Base-by-base conservation (phyloP, 1,139 yeast genomes). In the Yamadazyma membranifaciens region DNA sequence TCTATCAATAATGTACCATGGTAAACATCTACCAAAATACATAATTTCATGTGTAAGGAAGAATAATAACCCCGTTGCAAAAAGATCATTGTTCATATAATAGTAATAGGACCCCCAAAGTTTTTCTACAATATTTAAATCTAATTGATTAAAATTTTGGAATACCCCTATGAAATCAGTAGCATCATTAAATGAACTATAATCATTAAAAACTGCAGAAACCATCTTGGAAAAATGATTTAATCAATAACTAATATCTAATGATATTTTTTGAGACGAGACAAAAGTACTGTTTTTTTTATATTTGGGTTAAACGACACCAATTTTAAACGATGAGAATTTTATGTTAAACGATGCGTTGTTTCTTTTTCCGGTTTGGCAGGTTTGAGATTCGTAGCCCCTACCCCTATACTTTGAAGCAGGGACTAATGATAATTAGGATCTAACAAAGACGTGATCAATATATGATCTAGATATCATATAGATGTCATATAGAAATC, bases 41-140 rank as follows among this genome's bases (percentile, higher is more conserved):
- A 67, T 64, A 24, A 67, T 24, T 47, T 72, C 77, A 45, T 72
- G 77, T 34, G 64, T 59, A 29, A 62, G 46, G 50, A 72, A 71
- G 54, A 72, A 66, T 40, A 71, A 55, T 38, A 71, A 58, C 1
- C 77, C 77, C 16, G 77, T 72, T 36, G 77, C 74, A 47, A 72
- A 65, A 39, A 71, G 52, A 45, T 71, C 77, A 48, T 69, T 69
- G 41, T 61, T 61, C 48, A 69, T 61, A 52, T 65, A 69, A 42
- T 64, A 57, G 52, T 71, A 71, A 59, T 69, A 70, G 16, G 73
- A 51, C 2, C 65, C 76, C 77, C 77, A 72, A 27, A 64, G 30
- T 45, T 62, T 64, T 47, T 72, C 77, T 31, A 65, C 9, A 16
- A 55, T 15, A 39, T 53, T 62, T 45, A 69, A 60, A 31, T 47